Evolutionary conservation across 2,329 filamentous ascomycete genomes (phyloP).

Genomic region (Ceratocystis albifundus): DNA sequence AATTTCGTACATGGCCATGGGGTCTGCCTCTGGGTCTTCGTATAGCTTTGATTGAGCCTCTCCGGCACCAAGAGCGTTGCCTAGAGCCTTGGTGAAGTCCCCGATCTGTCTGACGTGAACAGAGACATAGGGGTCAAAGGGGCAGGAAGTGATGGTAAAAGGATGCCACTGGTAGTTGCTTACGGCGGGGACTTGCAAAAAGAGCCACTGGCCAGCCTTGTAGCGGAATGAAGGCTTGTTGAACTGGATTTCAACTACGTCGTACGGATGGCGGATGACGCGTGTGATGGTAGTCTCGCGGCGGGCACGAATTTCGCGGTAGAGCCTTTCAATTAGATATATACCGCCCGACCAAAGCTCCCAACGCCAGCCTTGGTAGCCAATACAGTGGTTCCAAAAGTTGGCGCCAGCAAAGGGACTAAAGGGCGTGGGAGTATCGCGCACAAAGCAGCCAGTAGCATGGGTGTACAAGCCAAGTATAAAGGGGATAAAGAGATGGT

Average conservation of each 20-base stretch:
- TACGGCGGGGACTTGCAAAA: conserved; percentile 71
- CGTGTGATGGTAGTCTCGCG: conserved; percentile 82
- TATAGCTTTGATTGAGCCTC: conserved; percentile 67
- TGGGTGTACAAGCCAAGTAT: conserved; percentile 90
- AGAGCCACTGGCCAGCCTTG: conserved; percentile 86
- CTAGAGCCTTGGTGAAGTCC: conserved; percentile 71
- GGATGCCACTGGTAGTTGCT: conserved; percentile 80
- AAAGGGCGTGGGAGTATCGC: conserved; percentile 57
- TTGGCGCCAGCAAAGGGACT: conserved; percentile 73
- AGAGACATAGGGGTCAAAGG: conserved; percentile 75
- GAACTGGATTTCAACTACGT: conserved; percentile 85
- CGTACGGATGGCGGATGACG: conserved; percentile 89
- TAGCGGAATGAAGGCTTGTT: conserved; percentile 80
- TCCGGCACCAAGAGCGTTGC: conserved; percentile 72
- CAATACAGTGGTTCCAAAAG: conserved; percentile 90
- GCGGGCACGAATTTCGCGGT: conserved; percentile 76
- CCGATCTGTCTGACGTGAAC: conserved; percentile 81
- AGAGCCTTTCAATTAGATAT: conserved; percentile 79
- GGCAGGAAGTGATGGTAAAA: conserved; percentile 87
- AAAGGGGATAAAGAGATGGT: conserved; percentile 95
- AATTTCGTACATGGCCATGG: conserved; percentile 83
- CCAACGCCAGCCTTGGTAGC: conserved; percentile 96
- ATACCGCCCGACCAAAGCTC: conserved; percentile 76
- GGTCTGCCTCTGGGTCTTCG: conserved; percentile 56
- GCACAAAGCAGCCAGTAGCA: conserved; percentile 90